Base-by-base conservation (phyloP, 2,329 filamentous ascomycete species). In the Calonectria pteridis region DNA sequence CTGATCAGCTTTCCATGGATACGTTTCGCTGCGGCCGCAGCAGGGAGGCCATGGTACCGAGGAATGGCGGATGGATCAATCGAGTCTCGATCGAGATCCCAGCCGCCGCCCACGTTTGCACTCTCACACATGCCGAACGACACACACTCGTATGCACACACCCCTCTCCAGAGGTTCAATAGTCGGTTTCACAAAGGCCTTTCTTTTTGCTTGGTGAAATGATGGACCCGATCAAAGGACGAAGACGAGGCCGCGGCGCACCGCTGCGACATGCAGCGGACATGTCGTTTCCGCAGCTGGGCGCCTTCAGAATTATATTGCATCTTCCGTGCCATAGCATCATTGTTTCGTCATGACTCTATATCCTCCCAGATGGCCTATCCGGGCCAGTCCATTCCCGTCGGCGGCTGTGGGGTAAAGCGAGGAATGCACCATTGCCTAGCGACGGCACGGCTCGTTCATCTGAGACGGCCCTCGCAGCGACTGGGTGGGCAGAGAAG, bases 381-480 rank as follows among this genome's bases (percentile, higher is more conserved):
- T 14, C n/a, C 23, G 33, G 55, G 13, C 26, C 35, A 40, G 55
- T 40, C 33, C 23, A 62, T 62, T 62, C 55, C 55, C 35, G 35
- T 35, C 31, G n/a, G 43, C 20, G 28, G 59, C 40, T 63, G 59
- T 37, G 59, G 59, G 59, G 59, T 43, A 43, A 29, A 29, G 26
- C 18, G 59, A 46, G 29, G 40, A 46, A 20, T 29, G 35, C 28
- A 63, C 59, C 59, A 14, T 2, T 14, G 59, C 16, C 37, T 63
- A 31, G 59, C 26, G 59, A 63, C 59, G 59, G 59, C 59, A 64
- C 59, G 59, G 59, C 59, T 64, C 59, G 59, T 49, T 46, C 59
- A 64, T 64, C 59, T 49, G 29, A 64, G 59, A 64, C 59, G 16
- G 26, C 20, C 26, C 37, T 49, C 18, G 16, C 18, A 23, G 55